phyloP scores from a whole-genome alignment of 1,284 basidiomycete species.

The Malassezia sympodialis region DNA sequence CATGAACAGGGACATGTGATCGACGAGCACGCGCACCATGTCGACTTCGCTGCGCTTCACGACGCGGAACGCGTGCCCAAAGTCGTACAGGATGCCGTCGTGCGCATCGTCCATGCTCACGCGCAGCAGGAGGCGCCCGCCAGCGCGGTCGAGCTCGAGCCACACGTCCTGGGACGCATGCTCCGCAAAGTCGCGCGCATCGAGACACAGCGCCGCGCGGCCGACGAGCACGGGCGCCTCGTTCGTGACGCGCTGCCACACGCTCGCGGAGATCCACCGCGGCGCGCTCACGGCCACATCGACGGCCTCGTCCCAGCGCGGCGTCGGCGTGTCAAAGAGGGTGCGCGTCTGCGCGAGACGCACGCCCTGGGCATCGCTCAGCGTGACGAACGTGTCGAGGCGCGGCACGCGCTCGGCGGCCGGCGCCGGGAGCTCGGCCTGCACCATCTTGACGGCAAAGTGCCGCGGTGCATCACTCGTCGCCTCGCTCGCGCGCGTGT shows the following conservation, averaged over 20 bases:
- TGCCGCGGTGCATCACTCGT: conserved; percentile 4
- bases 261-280: conserved; percentile 90
- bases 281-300: conserved; percentile 72
- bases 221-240: conserved; percentile 61
- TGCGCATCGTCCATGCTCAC: conserved; percentile 98
- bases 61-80: conserved; percentile 86
- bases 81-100: conserved; percentile 95
- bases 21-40: conserved; percentile 91
- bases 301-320: conserved; percentile 94
- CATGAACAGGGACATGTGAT: conserved; percentile 92
- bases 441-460: conserved; percentile 7
- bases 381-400: conserved; percentile 80
- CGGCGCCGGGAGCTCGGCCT: conserved; percentile 16
- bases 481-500: conserved; percentile 40
- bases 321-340: conserved; percentile 78
- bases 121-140: conserved; percentile 66
- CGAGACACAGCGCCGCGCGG: conserved; percentile 79
- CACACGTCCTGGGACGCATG: conserved; percentile 82
- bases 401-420: conserved; percentile 5
- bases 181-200: conserved; percentile 78
- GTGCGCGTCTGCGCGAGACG: conserved; percentile 89
- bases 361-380: conserved; percentile 82
- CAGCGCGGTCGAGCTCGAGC: conserved; percentile 79
- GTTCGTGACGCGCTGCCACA: conserved; percentile 70
- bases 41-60: conserved; percentile 87